Conservation (phyloP, 1,139 yeast genomes). For the Pichia sp. region DNA sequence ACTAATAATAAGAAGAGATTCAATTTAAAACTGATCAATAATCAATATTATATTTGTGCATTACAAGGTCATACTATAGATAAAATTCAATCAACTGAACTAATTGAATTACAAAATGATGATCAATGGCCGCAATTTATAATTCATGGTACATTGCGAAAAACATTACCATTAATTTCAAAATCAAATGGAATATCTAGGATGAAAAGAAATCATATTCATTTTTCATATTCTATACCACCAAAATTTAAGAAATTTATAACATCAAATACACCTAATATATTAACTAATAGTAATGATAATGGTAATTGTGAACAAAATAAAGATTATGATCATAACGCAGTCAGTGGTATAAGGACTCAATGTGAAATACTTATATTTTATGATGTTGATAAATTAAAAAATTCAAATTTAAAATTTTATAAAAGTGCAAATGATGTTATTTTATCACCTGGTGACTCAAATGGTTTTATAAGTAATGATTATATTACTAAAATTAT, state of each 20-base stretch:
- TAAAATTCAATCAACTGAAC: constrained; percentile 39
- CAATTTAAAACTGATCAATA: constrained; percentile 30
- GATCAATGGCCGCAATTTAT: constrained; percentile 39
- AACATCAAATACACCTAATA: background rate
- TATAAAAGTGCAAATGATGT: constrained; percentile 70
- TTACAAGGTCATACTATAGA: constrained; percentile 83
- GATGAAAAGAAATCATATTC: constrained; percentile 82
- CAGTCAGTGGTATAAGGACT: constrained; percentile 69
- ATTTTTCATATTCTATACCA: constrained; percentile 51
- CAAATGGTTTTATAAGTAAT: constrained; percentile 44
- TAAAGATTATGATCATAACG: constrained; percentile 31
- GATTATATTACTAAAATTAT: constrained; percentile 36
- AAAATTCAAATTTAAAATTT: constrained; percentile 44
- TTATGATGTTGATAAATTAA: constrained; percentile 47
- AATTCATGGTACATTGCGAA: constrained; percentile 75
- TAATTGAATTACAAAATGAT: constrained; percentile 21
- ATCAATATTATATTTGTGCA: constrained; percentile 56
- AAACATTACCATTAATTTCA: constrained; percentile 45
- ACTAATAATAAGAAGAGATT: constrained; percentile 69
- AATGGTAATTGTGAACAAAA: too few relatives aligned
- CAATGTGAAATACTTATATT: constrained; percentile 56
- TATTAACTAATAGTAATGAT: too few relatives aligned
- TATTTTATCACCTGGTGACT: constrained; percentile 59
- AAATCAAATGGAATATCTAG: constrained; percentile 51
- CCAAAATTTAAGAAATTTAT: constrained; percentile 5